phyloP scores from a whole-genome alignment of 2,329 filamentous ascomycete species.

The Fusarium secorum region DNA sequence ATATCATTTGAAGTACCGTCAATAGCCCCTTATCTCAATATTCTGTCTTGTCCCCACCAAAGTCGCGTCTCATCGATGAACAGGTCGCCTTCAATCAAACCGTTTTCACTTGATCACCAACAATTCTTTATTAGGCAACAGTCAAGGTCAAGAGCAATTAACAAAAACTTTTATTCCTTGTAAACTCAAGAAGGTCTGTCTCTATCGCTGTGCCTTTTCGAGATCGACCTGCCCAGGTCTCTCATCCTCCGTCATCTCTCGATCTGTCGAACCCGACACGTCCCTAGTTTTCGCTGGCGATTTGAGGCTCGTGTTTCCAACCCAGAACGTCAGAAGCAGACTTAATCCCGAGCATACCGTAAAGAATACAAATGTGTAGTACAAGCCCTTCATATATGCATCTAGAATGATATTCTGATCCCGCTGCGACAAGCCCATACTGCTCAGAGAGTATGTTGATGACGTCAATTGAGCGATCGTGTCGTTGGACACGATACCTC shows the following conservation, averaged over 20 bases:
- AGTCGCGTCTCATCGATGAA: neutral
- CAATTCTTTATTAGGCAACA: fast-evolving
- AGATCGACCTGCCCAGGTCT: neutral
- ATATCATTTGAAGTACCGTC: fast-evolving
- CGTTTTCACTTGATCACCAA: neutral
- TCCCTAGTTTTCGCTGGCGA: fast-evolving
- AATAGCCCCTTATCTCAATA: neutral
- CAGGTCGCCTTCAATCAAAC: fast-evolving
- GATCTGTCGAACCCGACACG: neutral
- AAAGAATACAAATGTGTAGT: neutral
- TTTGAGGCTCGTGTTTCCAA: conserved; percentile 1
- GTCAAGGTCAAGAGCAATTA: neutral
- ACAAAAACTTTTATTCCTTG: neutral
- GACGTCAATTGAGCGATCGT: neutral
- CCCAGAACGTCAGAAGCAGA: neutral
- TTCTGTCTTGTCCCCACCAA: fast-evolving
- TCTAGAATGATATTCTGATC: neutral
- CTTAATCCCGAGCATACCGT: neutral
- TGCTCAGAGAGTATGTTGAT: neutral
- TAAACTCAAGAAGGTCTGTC: fast-evolving
- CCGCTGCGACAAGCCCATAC: neutral
- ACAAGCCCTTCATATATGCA: neutral
- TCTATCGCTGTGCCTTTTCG: neutral
- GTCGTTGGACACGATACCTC: neutral
- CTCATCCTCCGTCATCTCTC: neutral